Conservation (phyloP, 495 filamentous ascomycete species). For the Peziza echinospora region DNA sequence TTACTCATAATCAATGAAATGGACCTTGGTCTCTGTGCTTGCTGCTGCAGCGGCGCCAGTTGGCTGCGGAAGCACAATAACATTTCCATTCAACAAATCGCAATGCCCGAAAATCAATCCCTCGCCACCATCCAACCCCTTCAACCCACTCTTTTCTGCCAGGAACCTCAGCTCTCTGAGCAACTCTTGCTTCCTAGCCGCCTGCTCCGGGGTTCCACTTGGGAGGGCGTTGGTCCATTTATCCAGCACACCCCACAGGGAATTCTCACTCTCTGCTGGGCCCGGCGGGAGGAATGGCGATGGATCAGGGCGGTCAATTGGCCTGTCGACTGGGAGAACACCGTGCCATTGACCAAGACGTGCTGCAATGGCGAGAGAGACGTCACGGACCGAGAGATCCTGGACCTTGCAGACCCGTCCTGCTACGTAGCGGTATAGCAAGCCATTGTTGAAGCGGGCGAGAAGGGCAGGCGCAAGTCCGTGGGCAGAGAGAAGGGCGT, state of each 20-base stretch:
- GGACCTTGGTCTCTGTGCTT: conserved; percentile 36
- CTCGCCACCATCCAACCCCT: conserved; percentile 16
- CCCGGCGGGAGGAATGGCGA: conserved; percentile 1
- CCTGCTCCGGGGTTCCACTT: conserved; percentile 41
- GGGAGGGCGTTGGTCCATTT: conserved; percentile 87
- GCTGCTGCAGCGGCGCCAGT: neutral
- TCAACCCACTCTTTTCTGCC: conserved; percentile 28
- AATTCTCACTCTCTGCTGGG: conserved; percentile 8
- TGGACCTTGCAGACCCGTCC: conserved; percentile 57
- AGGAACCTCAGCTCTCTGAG: conserved; percentile 53
- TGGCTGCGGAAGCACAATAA: conserved; percentile 52
- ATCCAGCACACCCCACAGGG: conserved; percentile 83
- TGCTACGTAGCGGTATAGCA: conserved; percentile 77
- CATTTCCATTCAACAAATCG: conserved; percentile 84
- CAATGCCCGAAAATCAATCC: conserved; percentile 75
- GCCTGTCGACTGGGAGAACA: conserved; percentile 31
- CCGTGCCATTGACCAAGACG: conserved; percentile 87
- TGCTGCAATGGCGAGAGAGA: conserved; percentile 68
- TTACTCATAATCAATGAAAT: conserved; percentile 89
- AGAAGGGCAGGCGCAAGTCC: conserved; percentile 69
- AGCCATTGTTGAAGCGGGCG: conserved; percentile 86
- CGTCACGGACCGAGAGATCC: conserved; percentile 45
- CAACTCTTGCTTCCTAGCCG: conserved; percentile 38
- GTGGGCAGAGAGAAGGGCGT: conserved; percentile 47
- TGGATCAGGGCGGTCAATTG: conserved; percentile 1